Base-by-base conservation (phyloP, 1,284 basidiomycete species). In the Ceratobasidium theobromae region DNA sequence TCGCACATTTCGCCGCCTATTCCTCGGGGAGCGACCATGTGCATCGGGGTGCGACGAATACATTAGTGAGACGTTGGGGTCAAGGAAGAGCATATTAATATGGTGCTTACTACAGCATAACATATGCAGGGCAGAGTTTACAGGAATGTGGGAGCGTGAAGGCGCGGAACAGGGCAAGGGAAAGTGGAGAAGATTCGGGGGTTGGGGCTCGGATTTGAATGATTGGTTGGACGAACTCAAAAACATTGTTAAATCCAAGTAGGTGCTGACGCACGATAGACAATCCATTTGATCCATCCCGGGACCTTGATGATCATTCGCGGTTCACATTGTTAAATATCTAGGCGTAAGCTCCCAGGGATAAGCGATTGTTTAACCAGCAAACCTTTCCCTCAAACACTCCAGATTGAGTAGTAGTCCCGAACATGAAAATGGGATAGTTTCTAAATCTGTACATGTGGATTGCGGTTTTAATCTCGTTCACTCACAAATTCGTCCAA, bases 111-210 rank as follows among this genome's bases (percentile, higher is more conserved):
- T 48, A 14, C 48, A 52, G 4, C 58, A 62, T 21, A 52, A 18
- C 25, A 18, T 51, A 14, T 8, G 12, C 35, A 40, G 48, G 16
- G 4, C 32, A 41, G 21, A 49, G 12, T 62, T 28, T 41, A 41
- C 33, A 8, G 23, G 16, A 8, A 62, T 21, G 21, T 62, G 48
- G 58, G 32, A 48, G 9, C 2, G 21, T 12, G 32, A 62, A 16
- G 41, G 23, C 28, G 58, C 38, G 3, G 58, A 62, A 16, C 33
- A 38, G 30, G 58, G 58, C 21, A 51, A 51, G 21, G 46, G 58
- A 28, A 62, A 62, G 25, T 52, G 58, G 58, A 62, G 46, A 23
- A 62, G 48, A n/a, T 62, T 62, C 33, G 33, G 46, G 21, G 46
- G 58, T 2, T 62, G 58, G 58, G 58, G 58, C 18, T 49, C 46